Conservation (phyloP, 495 filamentous ascomycete species). For the Podospora comata region DNA sequence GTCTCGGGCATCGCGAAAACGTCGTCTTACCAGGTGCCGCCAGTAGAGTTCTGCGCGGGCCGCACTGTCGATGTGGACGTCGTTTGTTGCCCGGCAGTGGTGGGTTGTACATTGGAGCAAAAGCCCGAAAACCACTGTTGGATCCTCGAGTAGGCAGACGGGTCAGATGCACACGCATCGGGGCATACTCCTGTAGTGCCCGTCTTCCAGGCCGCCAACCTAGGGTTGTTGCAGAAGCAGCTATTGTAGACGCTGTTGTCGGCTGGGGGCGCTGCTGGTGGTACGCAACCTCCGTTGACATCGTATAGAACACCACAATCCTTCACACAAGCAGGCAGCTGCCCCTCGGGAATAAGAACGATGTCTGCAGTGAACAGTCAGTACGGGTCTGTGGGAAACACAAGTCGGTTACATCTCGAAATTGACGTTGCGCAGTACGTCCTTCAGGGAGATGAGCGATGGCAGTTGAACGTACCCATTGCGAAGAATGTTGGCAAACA, state of each 20-base stretch:
- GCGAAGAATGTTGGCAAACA: not conserved
- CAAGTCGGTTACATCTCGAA: not conserved
- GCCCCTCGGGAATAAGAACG: conserved; percentile 45
- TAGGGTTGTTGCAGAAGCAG: conserved; percentile 49
- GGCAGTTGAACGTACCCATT: not conserved
- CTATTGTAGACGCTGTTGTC: conserved; percentile 31
- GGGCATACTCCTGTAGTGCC: conserved; percentile 44
- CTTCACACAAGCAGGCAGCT: conserved; percentile 46
- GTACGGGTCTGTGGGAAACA: not conserved
- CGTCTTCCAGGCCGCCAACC: conserved; percentile 41
- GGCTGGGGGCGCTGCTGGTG: conserved; percentile 34
- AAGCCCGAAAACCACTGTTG: conserved; percentile 50
- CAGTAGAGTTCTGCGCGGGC: conserved; percentile 24
- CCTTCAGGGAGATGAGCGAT: not conserved
- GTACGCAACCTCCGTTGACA: conserved; percentile 53
- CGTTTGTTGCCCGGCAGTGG: not conserved
- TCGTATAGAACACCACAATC: conserved; percentile 51
- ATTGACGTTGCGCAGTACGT: not conserved
- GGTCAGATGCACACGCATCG: conserved; percentile 30
- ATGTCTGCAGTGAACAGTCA: conserved; percentile 24
- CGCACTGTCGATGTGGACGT: conserved; percentile 23
- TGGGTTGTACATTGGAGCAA: conserved; percentile 32
- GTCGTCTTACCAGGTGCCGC: conserved; percentile 28
- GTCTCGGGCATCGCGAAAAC: not conserved
- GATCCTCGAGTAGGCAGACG: conserved; percentile 40